Evolutionary conservation across 129 eudicot species (phyloP).

Genomic region (Erigeron canadensis): DNA sequence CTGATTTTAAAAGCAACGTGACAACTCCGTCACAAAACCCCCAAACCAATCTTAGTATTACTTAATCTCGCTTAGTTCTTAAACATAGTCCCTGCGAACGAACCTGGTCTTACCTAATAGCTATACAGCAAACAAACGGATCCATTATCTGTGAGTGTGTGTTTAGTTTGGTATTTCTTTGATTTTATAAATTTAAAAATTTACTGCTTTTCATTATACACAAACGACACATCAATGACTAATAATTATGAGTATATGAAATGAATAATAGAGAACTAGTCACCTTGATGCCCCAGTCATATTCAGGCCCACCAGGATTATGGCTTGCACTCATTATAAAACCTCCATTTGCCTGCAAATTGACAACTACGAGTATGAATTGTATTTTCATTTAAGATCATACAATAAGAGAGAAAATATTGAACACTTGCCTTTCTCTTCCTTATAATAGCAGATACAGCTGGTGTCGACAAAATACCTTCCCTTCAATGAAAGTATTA

Average conservation of each 20-base stretch:
- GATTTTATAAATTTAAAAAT: no score
- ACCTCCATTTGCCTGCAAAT: conserved; percentile 93
- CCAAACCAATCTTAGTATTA: no score
- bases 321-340: conserved; percentile 99
- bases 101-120: no score
- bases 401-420: background rate
- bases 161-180: no score
- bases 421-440: conserved; percentile 49
- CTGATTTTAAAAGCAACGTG: no score
- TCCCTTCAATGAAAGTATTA: conserved; percentile 63
- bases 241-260: background rate
- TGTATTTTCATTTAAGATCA: background rate
- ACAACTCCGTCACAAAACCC: no score
- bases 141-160: no score
- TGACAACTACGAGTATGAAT: background rate
- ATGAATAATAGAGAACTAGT: conserved; percentile 18
- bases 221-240: no score
- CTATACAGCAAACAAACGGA: no score
- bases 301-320: conserved; percentile 98
- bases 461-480: conserved; percentile 96
- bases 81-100: no score
- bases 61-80: no score
- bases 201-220: no score
- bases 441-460: conserved; percentile 94
- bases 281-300: conserved; percentile 99